These are phyloP conservation scores for Diaporthe vexans DNA, from an alignment of 2,329 filamentous ascomycete genomes.

Conservation along the genomic window DNA sequence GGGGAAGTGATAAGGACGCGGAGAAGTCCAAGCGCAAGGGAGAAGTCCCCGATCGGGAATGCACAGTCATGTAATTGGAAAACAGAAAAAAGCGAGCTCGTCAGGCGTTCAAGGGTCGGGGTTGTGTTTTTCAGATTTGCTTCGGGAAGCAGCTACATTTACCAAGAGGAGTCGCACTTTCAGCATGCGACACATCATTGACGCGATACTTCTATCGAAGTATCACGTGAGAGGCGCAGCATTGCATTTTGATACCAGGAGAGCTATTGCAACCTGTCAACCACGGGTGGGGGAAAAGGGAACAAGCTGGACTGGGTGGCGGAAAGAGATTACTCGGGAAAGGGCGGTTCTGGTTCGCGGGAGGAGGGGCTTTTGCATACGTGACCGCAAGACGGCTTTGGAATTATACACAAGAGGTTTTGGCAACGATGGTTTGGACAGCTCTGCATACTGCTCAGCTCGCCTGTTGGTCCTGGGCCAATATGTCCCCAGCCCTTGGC, in stretches of 20 bases:
- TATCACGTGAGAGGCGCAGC: constrained; percentile 9
- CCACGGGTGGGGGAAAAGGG: not conserved
- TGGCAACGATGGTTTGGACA: constrained; percentile 26
- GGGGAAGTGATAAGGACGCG: constrained; percentile 48
- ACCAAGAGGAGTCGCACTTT: constrained; percentile 14
- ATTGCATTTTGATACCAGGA: constrained; percentile 42
- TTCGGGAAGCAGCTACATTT: constrained; percentile 27
- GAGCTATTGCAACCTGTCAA: not conserved
- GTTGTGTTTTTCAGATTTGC: constrained; percentile 12
- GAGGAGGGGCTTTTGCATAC: constrained; percentile 12
- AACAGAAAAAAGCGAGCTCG: constrained; percentile 16
- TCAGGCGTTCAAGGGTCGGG: constrained; percentile 34
- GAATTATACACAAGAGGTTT: not conserved
- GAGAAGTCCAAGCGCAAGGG: constrained; percentile 54
- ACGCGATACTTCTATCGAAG: constrained; percentile 6
- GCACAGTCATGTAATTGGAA: constrained; percentile 59
- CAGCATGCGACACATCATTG: constrained; percentile 7
- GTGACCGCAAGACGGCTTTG: not conserved
- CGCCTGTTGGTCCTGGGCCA: not conserved
- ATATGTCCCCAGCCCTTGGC: not conserved
- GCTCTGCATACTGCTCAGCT: not conserved
- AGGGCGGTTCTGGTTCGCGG: not conserved
- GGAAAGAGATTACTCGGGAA: not conserved
- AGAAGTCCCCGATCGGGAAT: constrained; percentile 60
- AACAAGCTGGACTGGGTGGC: not conserved